phyloP scores from a whole-genome alignment of 2,329 filamentous ascomycete genomes.

The Fusarium sp. region DNA sequence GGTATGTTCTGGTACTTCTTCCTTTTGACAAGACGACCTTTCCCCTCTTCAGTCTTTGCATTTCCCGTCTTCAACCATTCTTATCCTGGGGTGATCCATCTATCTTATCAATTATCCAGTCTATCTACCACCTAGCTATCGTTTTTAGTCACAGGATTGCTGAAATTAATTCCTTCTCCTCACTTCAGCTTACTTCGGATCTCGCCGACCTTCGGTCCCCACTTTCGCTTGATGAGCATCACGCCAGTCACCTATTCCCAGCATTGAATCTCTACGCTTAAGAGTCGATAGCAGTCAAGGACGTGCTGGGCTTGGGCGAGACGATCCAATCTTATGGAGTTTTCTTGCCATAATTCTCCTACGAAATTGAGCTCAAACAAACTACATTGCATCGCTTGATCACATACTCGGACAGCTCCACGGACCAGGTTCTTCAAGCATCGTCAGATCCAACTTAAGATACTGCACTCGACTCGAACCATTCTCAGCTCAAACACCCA shows the following conservation, averaged over 20 bases:
- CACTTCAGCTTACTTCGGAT: conserved; percentile 17
- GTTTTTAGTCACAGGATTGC: background rate
- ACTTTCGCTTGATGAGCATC: conserved; percentile 38
- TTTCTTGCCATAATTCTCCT: background rate
- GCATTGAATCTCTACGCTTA: conserved; percentile 15
- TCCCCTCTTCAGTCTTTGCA: conserved; percentile 30
- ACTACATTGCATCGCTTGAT: conserved; percentile 11
- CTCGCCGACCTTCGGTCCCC: conserved; percentile 28
- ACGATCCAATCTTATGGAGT: background rate
- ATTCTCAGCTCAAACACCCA: background rate
- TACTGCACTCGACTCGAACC: conserved; percentile 18
- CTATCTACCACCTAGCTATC: background rate
- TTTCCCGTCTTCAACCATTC: conserved; percentile 11
- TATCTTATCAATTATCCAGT: conserved; percentile 6
- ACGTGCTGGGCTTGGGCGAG: background rate
- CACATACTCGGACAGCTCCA: background rate
- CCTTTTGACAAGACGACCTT: conserved; percentile 16
- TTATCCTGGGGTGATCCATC: conserved; percentile 4
- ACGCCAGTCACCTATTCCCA: conserved; percentile 28
- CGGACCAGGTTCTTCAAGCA: conserved; percentile 16
- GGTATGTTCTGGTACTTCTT: conserved; percentile 5
- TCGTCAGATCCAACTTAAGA: conserved; percentile 30
- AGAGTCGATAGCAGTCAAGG: background rate
- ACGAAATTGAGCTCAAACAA: background rate
- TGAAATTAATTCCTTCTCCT: conserved; percentile 15